Percentiles rank a stretch among this genome's conserved stretches.
These are phyloP conservation scores for cucumber (Cucumis sativus) DNA, from an alignment of 306 rosid genomes.

Conservation along the genomic window DNA sequence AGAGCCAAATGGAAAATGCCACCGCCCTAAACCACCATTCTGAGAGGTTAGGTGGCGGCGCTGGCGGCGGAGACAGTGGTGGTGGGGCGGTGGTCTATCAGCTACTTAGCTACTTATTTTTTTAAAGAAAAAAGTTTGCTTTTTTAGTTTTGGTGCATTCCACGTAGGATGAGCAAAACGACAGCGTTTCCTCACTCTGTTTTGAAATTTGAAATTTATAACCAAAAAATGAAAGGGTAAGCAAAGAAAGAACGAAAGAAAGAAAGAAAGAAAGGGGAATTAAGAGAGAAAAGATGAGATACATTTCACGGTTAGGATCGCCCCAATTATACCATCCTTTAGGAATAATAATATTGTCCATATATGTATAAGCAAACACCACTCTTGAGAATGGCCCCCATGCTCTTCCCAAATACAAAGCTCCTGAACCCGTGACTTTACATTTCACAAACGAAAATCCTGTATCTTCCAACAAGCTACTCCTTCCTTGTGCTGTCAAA, in stretches of 20 bases:
- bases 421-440: conserved; percentile 96
- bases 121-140: not conserved
- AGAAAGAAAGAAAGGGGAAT: not conserved
- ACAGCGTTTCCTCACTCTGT: not conserved
- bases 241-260: too few relatives aligned
- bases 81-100: not conserved
- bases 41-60: not conserved
- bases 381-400: conserved; percentile 98
- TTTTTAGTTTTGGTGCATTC: not conserved
- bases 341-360: conserved; percentile 96
- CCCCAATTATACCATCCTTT: conserved; percentile 99
- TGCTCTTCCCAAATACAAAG: conserved; percentile 90
- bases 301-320: conserved; percentile 90
- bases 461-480: conserved; percentile 66
- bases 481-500: conserved; percentile 84
- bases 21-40: not conserved
- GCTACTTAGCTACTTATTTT: not conserved
- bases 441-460: conserved; percentile 95
- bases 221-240: not conserved
- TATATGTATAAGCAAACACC: conserved; percentile 71
- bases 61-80: not conserved
- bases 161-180: not conserved
- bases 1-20: not conserved
- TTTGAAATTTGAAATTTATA: not conserved
- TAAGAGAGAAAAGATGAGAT: not conserved